Evolutionary conservation across 2,329 filamentous ascomycete species (phyloP).

Genomic region (Colletotrichum shisoi): DNA sequence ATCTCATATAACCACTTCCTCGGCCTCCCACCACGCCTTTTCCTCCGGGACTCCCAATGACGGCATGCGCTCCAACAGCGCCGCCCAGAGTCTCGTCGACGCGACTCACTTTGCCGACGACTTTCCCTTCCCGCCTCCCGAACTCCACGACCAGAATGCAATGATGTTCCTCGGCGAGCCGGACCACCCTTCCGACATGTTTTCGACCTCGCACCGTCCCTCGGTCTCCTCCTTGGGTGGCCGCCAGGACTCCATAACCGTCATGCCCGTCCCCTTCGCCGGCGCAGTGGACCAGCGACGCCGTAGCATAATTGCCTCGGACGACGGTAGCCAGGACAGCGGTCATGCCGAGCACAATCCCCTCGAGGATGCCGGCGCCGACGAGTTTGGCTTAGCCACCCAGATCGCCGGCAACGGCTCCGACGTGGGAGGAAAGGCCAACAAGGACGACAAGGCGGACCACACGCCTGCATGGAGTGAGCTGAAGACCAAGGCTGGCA

Average conservation of each 20-base stretch:
- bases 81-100: conserved; percentile 55
- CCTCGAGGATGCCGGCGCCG: conserved; percentile 62
- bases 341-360: conserved; percentile 56
- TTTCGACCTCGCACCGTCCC: conserved; percentile 44
- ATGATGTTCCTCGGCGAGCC: conserved; percentile 51
- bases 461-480: conserved; percentile 77
- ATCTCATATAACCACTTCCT: conserved; percentile 38
- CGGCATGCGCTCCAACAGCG: conserved; percentile 48
- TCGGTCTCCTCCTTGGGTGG: conserved; percentile 51
- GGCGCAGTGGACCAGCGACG: conserved; percentile 43
- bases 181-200: conserved; percentile 47
- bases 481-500: conserved; percentile 89
- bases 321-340: conserved; percentile 56
- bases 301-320: conserved; percentile 53
- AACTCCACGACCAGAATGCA: conserved; percentile 52
- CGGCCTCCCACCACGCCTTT: conserved; percentile 34
- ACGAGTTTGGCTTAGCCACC: conserved; percentile 66
- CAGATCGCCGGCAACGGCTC: conserved; percentile 59
- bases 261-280: conserved; percentile 45
- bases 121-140: conserved; percentile 62
- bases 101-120: conserved; percentile 58
- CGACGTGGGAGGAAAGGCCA: conserved; percentile 62
- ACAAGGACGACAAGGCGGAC: conserved; percentile 67
- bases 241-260: conserved; percentile 50
- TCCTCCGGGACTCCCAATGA: conserved; percentile 44